Percentiles rank a stretch among this genome's conserved stretches.
These are phyloP conservation scores for Teratosphaeria gauchensis DNA, from an alignment of 2,329 filamentous ascomycete species.

Conservation along the genomic window DNA sequence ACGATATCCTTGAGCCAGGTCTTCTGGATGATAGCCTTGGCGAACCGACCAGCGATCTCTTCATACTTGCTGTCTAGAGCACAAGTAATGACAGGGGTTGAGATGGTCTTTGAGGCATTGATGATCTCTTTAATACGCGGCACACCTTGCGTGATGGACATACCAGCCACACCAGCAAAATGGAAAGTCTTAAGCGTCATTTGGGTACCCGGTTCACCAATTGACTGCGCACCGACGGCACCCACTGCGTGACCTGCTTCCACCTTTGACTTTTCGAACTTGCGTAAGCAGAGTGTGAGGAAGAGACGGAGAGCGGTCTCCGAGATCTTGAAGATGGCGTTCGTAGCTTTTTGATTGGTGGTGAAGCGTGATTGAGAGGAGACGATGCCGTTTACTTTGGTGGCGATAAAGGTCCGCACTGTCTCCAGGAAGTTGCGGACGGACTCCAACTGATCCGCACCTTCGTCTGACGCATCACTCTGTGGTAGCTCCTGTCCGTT, in stretches of 20 bases:
- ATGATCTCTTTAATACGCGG: slow-evolving; percentile 99
- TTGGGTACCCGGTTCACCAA: slow-evolving; percentile 94
- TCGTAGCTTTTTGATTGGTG: slow-evolving; percentile 10
- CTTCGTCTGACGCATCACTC: slow-evolving; percentile 45
- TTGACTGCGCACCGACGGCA: slow-evolving; percentile 92
- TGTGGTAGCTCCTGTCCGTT: slow-evolving; percentile 47
- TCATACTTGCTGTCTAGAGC: slow-evolving; percentile 66
- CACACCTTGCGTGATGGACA: slow-evolving; percentile 99
- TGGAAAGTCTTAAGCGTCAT: slow-evolving; percentile 99
- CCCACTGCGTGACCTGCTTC: slow-evolving; percentile 94
- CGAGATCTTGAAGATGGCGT: slow-evolving; percentile 77
- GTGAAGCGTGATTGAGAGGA: slow-evolving; percentile 16
- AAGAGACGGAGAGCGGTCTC: slow-evolving; percentile 55
- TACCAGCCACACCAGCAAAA: slow-evolving; percentile 98
- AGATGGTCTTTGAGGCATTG: slow-evolving; percentile 90
- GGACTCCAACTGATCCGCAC: slow-evolving; percentile 54
- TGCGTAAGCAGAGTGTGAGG: slow-evolving; percentile 71
- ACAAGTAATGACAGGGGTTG: slow-evolving; percentile 86
- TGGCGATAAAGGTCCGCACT: slow-evolving; percentile 59
- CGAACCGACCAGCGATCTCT: slow-evolving; percentile 73
- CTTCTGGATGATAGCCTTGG: slow-evolving; percentile 91
- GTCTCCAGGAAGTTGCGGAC: slow-evolving; percentile 71
- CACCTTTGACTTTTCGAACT: slow-evolving; percentile 83
- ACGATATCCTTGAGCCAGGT: slow-evolving; percentile 79
- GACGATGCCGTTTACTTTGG: slow-evolving; percentile 20